phyloP scores from a whole-genome alignment of 2,329 filamentous ascomycete species.

The Colletotrichum navitas region DNA sequence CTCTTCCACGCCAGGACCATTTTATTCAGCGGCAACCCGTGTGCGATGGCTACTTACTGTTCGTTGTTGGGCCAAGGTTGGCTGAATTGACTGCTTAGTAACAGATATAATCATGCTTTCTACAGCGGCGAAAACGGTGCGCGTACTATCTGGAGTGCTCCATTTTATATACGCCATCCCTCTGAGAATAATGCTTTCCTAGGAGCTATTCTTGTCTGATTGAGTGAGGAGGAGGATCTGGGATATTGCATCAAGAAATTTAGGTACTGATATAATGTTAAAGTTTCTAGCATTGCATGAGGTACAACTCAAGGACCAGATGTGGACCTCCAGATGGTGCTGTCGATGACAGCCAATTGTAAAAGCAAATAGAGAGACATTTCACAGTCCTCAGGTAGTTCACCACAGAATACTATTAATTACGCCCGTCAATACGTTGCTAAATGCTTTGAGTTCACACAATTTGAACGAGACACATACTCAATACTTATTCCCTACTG shows the following conservation, averaged over 20 bases:
- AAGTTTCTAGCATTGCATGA: not conserved
- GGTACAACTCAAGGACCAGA: not conserved
- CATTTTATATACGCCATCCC: not conserved
- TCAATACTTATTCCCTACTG: not conserved
- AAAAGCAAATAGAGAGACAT: not conserved
- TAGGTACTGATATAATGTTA: not conserved
- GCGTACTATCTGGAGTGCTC: not conserved
- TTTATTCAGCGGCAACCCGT: not conserved
- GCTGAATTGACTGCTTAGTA: not conserved
- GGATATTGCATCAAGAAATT: not conserved
- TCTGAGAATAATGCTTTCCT: not conserved
- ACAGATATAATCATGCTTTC: not conserved
- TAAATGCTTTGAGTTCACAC: constrained; percentile 61
- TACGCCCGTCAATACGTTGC: constrained; percentile 59
- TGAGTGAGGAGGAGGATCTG: too few relatives aligned
- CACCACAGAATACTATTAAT: constrained; percentile 60
- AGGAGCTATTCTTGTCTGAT: too few relatives aligned
- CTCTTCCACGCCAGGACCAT: too few relatives aligned
- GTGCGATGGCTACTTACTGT: not conserved
- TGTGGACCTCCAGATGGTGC: not conserved
- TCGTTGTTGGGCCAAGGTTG: accelerated
- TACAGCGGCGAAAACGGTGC: not conserved
- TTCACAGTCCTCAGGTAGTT: constrained; percentile 55
- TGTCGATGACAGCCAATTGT: not conserved
- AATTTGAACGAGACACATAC: constrained; percentile 53